Conservation (phyloP, 2,329 filamentous ascomycete genomes). For the Samsoniella hepiali region DNA sequence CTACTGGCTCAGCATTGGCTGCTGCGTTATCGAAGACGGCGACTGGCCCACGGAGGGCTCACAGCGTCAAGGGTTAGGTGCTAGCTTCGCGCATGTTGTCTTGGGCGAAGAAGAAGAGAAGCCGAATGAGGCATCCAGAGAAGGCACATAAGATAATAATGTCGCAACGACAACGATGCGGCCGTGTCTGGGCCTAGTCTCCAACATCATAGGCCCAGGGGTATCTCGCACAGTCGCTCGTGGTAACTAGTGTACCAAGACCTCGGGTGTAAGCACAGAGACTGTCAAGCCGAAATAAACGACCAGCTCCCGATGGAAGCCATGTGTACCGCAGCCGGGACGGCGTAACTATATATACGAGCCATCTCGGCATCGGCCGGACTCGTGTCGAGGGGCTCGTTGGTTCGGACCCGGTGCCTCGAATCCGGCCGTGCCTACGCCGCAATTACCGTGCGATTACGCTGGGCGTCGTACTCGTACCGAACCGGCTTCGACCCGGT, state of each 20-base stretch:
- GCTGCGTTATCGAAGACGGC: neutral
- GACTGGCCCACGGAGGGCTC: neutral
- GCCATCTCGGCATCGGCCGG: neutral
- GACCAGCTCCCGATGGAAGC: neutral
- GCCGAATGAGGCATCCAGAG: neutral
- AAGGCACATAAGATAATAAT: neutral
- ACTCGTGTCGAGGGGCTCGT: neutral
- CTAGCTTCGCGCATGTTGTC: neutral
- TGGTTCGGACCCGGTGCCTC: neutral
- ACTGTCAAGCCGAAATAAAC: neutral
- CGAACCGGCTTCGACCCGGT: slow-evolving; percentile 2
- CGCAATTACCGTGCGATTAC: neutral
- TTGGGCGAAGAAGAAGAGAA: neutral
- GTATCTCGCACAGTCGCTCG: no score
- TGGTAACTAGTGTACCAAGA: no score
- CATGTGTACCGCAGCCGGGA: neutral
- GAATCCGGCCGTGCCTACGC: neutral
- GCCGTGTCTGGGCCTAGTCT: neutral
- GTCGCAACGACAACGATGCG: neutral
- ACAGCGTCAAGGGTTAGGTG: neutral
- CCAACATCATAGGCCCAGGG: neutral
- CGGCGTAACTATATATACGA: slow-evolving; percentile 10
- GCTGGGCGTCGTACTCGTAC: slow-evolving; percentile 12
- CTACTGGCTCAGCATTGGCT: neutral
- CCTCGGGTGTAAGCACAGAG: no score